These are phyloP conservation scores for Termitomyces sp. DNA, from an alignment of 768 basidiomycete species.

Conservation along the genomic window DNA sequence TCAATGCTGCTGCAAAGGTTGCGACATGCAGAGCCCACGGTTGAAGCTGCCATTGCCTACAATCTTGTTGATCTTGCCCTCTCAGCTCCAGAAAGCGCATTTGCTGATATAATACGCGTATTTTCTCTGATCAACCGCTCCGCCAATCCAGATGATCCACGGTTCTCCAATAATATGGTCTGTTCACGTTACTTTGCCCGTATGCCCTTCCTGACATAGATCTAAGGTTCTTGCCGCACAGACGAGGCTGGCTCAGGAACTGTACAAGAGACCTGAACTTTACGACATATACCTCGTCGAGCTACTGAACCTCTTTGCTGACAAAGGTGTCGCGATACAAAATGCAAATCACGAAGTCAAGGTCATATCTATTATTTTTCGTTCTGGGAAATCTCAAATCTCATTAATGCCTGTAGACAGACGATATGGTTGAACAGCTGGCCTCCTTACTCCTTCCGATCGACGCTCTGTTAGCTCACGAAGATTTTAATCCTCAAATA, in stretches of 20 bases:
- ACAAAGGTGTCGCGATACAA: constrained; percentile 89
- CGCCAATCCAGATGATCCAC: constrained; percentile 83
- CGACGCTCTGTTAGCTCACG: constrained; percentile 75
- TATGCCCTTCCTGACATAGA: not conserved
- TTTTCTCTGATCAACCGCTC: constrained; percentile 83
- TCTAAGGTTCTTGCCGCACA: constrained; percentile 81
- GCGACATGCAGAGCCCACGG: constrained; percentile 76
- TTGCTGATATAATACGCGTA: constrained; percentile 76
- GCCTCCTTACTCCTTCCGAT: constrained; percentile 88
- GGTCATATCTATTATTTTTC: constrained; percentile 28
- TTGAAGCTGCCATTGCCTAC: constrained; percentile 88
- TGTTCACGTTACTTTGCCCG: not conserved
- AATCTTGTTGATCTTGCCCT: constrained; percentile 89
- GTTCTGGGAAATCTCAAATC: not conserved
- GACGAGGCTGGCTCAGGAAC: constrained; percentile 79
- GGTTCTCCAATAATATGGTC: constrained; percentile 88
- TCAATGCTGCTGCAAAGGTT: constrained; percentile 91
- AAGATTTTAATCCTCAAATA: constrained; percentile 56
- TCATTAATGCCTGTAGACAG: constrained; percentile 39
- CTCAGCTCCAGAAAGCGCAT: constrained; percentile 67
- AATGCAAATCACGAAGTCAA: constrained; percentile 67
- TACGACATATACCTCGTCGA: constrained; percentile 81
- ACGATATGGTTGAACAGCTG: constrained; percentile 82
- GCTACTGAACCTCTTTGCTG: constrained; percentile 77
- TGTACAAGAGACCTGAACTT: constrained; percentile 68